Evolutionary conservation across 2,329 filamentous ascomycete genomes (phyloP), one percentile per base, ranked within the genome.

Genomic region (Cytospora piceae): DNA sequence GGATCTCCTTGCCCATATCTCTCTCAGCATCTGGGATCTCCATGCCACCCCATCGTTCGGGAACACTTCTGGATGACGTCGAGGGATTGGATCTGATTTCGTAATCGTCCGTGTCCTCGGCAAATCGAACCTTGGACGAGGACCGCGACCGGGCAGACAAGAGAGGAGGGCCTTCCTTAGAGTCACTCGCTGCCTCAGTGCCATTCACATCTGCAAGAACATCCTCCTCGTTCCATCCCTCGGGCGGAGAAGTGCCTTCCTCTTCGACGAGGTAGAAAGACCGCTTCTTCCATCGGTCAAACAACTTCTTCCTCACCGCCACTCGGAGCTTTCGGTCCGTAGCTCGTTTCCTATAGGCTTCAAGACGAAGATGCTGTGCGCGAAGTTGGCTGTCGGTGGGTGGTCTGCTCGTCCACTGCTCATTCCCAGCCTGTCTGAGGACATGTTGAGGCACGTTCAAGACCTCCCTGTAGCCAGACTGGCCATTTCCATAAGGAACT

Each of bases 211-310:
- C 77, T 20, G 73, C 76, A 0, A 85, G 75, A 14, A 88, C 76
- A 69, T 89, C 87, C 52, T 90, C 83, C 6, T 85, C 81, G 27
- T 83, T 80, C 81, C 89, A 93, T 31, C 85, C 87, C 8, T 84
- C 80, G 0, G 90, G 90, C 2, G 85, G 81, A n/a, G 77, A 74
- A 12, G 86, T 84, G 2, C 92, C 92, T 75, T 96, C 92, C 78
- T 96, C 93, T 75, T 93, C 90, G 65, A 96, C 92, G 0, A 93
- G 84, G 72, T 95, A 96, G 71, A 95, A 96, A 49, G 89, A 87
- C 55, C 92, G 84, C 66, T 90, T 84, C 71, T 85, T 86, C 92
- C 92, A 95, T 58, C 92, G 84, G 62, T 94, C 87, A 71, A 90
- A 83, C 42, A 92, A 80, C 69, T 82, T 81, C 49, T 77, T 79